Percentiles rank a stretch among this genome's conserved stretches.
Evolutionary conservation across 305 asterid species (phyloP).

Genomic region (Euphrasia arctica): DNA sequence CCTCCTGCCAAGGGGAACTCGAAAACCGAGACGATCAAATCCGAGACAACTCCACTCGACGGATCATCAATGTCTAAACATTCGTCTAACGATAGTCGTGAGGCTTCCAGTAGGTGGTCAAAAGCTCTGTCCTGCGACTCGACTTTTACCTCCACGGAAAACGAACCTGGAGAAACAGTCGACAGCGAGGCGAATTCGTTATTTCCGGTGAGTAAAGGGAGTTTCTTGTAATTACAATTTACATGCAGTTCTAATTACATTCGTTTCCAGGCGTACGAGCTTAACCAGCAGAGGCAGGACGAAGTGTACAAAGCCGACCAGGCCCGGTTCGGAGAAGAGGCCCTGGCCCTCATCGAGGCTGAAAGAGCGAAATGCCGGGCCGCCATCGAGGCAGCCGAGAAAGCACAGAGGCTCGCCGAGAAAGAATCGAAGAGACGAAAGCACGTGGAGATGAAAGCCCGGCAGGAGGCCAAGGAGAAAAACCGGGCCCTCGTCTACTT

Average conservation of each 20-base stretch:
- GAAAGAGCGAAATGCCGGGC: slow-evolving; percentile 58
- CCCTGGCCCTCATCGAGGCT: slow-evolving; percentile 41
- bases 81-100: neutral
- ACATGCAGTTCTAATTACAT: too few relatives aligned
- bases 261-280: slow-evolving; percentile 39
- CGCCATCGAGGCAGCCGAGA: slow-evolving; percentile 58
- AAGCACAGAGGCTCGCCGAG: slow-evolving; percentile 53
- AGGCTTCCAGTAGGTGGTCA: slow-evolving; percentile 4
- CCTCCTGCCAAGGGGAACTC: slow-evolving; percentile 21
- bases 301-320: slow-evolving; percentile 39
- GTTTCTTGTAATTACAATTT: neutral
- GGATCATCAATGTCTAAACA: slow-evolving; percentile 1
- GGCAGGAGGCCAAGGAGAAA: slow-evolving; percentile 43
- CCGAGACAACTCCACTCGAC: slow-evolving; percentile 2
- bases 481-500: slow-evolving; percentile 37
- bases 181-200: slow-evolving; percentile 24
- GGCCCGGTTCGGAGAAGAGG: slow-evolving; percentile 41
- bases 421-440: slow-evolving; percentile 48
- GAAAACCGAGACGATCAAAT: slow-evolving; percentile 19
- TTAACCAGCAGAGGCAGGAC: slow-evolving; percentile 33
- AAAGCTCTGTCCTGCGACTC: slow-evolving; percentile 4
- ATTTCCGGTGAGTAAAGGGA: slow-evolving; percentile 34
- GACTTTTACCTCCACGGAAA: slow-evolving; percentile 16
- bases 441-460: slow-evolving; percentile 44
- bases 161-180: slow-evolving; percentile 21